Conservation (phyloP, 2,329 filamentous ascomycete genomes). For the Nigrospora sphaerica region DNA sequence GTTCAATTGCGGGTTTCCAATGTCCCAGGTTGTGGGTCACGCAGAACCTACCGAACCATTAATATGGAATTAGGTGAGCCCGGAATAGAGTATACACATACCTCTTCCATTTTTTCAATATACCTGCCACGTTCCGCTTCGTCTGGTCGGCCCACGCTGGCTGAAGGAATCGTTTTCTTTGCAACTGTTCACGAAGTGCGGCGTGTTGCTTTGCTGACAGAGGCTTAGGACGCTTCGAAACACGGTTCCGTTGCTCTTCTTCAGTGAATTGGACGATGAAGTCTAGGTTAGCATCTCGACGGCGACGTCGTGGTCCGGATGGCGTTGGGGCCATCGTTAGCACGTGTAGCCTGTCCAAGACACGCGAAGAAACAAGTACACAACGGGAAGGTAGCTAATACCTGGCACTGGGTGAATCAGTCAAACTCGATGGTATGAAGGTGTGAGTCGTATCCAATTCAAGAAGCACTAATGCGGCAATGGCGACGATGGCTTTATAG, state of each 20-base stretch:
- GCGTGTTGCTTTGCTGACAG: conserved; percentile 4
- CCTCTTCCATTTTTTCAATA: conserved; percentile 10
- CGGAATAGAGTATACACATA: neutral
- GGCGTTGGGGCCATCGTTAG: neutral
- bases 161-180: conserved; percentile 9
- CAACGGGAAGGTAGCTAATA: no score
- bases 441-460: no score
- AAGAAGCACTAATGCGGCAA: no score
- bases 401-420: no score
- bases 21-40: conserved; percentile 2
- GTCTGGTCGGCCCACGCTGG: conserved; percentile 11
- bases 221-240: neutral
- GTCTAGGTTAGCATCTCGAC: neutral
- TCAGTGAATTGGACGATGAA: neutral
- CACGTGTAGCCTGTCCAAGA: no score
- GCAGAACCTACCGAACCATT: conserved; percentile 8
- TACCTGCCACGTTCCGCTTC: conserved; percentile 12
- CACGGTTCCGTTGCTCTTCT: neutral
- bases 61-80: neutral
- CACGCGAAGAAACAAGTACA: no score
- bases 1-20: conserved; percentile 6
- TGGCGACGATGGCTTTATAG: no score
- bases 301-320: neutral
- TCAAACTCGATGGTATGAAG: no score
- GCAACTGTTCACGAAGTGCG: conserved; percentile 10